phyloP scores from a whole-genome alignment of 208 protist species.

The Trypanosoma melophagium region DNA sequence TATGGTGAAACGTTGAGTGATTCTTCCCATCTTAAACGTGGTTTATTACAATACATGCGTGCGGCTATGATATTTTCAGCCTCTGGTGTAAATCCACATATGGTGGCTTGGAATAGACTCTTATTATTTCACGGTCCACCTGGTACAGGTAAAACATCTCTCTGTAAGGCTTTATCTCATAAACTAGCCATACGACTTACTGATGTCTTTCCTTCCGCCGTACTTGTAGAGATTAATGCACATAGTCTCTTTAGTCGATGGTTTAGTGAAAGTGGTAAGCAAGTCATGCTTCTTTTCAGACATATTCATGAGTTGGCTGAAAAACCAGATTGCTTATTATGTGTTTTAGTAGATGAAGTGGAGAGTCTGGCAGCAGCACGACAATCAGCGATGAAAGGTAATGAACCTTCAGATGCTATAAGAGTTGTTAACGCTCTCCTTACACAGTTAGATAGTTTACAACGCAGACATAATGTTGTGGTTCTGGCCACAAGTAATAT shows the following conservation, averaged over 20 bases:
- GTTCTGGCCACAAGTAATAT: conserved; percentile 96
- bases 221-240: conserved; percentile 94
- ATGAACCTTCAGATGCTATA: conserved; percentile 95
- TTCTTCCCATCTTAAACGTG: conserved; percentile 75
- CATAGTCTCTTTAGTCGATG: conserved; percentile 96
- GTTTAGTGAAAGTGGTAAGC: conserved; percentile 97
- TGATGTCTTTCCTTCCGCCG: conserved; percentile 38
- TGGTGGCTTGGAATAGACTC: conserved; percentile 80
- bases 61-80: conserved; percentile 88
- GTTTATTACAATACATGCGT: conserved; percentile 89
- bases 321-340: conserved; percentile 59
- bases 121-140: conserved; percentile 92
- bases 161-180: conserved; percentile 85
- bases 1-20: conserved; percentile 63
- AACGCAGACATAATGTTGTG: conserved; percentile 87
- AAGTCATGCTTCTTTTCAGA: conserved; percentile 94
- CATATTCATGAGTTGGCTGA: conserved; percentile 75
- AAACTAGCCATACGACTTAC: conserved; percentile 75
- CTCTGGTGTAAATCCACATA: conserved; percentile 71
- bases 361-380: conserved; percentile 93
- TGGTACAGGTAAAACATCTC: conserved; percentile 94
- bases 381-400: conserved; percentile 81
- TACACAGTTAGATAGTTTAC: conserved; percentile 95
- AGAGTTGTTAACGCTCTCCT: conserved; percentile 95
- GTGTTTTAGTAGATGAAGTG: conserved; percentile 96